These are phyloP conservation scores for Elongisporangium undulatum DNA, from an alignment of 352 stramenopile species.

Conservation along the genomic window DNA sequence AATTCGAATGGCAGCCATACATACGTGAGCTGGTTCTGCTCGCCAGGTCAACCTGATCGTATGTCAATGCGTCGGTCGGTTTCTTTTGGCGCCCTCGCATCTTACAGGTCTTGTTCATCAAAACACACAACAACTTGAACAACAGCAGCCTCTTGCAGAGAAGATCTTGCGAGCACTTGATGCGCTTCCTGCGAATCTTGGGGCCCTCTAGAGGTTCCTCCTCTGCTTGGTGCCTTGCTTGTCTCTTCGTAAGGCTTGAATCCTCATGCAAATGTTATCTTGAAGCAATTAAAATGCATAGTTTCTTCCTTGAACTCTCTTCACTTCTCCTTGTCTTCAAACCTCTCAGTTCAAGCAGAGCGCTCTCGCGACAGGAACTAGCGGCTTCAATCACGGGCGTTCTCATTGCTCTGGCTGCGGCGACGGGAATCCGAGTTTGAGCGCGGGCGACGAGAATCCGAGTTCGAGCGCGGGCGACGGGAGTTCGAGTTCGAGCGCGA, in stretches of 20 bases:
- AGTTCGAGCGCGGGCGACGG: not conserved
- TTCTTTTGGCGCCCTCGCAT: not conserved
- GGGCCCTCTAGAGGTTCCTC: slow-evolving; percentile 9
- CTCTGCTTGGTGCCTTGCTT: not conserved
- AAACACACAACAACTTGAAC: not conserved
- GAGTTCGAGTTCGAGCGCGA: not conserved
- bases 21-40: not conserved
- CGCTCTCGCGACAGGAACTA: not conserved
- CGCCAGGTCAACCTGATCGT: not conserved
- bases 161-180: not conserved
- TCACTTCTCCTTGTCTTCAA: slow-evolving; percentile 5
- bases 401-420: not conserved
- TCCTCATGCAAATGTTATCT: slow-evolving; percentile 39
- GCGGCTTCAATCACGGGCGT: not conserved
- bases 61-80: not conserved
- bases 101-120: not conserved
- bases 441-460: not conserved
- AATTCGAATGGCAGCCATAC: not conserved
- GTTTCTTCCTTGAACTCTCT: slow-evolving; percentile 14
- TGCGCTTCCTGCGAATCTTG: not conserved
- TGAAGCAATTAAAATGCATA: slow-evolving; percentile 47
- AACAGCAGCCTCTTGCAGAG: not conserved
- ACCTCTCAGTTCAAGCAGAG: not conserved
- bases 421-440: not conserved
- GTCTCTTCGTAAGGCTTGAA: slow-evolving; percentile 9